Evolutionary conservation across 768 basidiomycete species (phyloP).

Genomic region (Termitomyces sp.): DNA sequence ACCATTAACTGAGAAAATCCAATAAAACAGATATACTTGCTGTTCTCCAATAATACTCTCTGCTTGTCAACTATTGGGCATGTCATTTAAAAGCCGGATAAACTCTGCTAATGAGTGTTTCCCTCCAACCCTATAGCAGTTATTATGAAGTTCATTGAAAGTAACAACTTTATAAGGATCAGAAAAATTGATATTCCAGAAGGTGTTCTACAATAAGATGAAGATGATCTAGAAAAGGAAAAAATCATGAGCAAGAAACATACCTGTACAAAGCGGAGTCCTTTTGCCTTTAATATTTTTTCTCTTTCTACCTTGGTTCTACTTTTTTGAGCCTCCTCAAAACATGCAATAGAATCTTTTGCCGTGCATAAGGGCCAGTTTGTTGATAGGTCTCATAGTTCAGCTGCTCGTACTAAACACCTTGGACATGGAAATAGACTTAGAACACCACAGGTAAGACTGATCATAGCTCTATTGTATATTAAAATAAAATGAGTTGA

Average conservation of each 20-base stretch:
- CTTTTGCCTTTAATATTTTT: slow-evolving; percentile 14
- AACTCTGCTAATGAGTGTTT: slow-evolving; percentile 28
- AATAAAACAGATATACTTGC: slow-evolving; percentile 16
- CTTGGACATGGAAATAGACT: slow-evolving; percentile 28
- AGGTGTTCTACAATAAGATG: slow-evolving; percentile 35
- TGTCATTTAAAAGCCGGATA: slow-evolving; percentile 15
- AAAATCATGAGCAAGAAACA: background rate
- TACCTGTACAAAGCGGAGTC: slow-evolving; percentile 22
- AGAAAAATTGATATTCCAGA: slow-evolving; percentile 31
- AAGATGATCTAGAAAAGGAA: background rate
- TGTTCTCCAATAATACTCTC: slow-evolving; percentile 19
- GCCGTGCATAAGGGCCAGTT: slow-evolving; percentile 9
- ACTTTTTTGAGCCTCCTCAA: slow-evolving; percentile 9
- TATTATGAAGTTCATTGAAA: slow-evolving; percentile 36
- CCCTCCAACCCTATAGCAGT: slow-evolving; percentile 28
- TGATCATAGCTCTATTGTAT: background rate
- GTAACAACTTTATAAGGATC: slow-evolving; percentile 30
- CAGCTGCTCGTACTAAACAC: slow-evolving; percentile 24
- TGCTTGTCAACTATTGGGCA: slow-evolving; percentile 7
- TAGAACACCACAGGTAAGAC: slow-evolving; percentile 14
- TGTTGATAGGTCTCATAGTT: slow-evolving; percentile 18
- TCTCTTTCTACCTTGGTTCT: slow-evolving; percentile 14
- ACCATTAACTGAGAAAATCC: background rate
- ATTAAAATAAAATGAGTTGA: background rate
- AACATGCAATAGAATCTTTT: slow-evolving; percentile 12